Base-by-base conservation (phyloP, 805 yeast species). In the Kodamaea fukazawae region DNA sequence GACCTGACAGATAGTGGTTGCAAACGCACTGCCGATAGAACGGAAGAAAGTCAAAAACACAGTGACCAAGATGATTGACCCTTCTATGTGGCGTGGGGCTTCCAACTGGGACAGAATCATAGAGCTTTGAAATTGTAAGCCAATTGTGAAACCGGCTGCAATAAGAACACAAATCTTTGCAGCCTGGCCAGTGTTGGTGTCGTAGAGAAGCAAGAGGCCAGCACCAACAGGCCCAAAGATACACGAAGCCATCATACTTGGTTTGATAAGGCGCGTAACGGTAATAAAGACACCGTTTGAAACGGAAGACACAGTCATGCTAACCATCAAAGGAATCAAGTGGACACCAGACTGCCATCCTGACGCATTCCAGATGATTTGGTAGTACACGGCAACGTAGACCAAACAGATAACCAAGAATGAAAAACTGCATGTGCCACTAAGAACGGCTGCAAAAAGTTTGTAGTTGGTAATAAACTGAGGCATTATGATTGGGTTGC, bases 401-500 rank as follows among this genome's bases (percentile, higher is more conserved):
- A 55, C 62, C 31, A 60, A 43, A 30, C 48, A 40, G 16, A 58
- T 61, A 58, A 77, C 62, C 46, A 76, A 75, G 41, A 61, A 64
- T 6, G 61, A 61, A 43, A 60, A 65, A 34, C 54, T 59, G 44
- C 62, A 61, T 15, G 65, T 50, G 1, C 67, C 62, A 37, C 62
- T 55, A 17, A 71, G 29, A 26, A 66, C 58, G 7, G 75, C 67
- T 4, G 71, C 55, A 12, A 61, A 30, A 2, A 76, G 66, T 13
- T 60, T 63, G 7, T 58, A 57, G 30, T 58, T 53, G 4, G 47
- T 53, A 27, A 78, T 50, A 8, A 78, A 59, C 13, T 69, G 65
- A 26, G 54, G 54, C 9, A 75, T 68, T 22, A 79, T 62, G 35
- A 77, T 61, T 3, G 82, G 81, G n/a, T 62, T 53, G 15, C 55